Base-by-base conservation (phyloP, 257 asterid genomes). In the Nemophila menziesii region DNA sequence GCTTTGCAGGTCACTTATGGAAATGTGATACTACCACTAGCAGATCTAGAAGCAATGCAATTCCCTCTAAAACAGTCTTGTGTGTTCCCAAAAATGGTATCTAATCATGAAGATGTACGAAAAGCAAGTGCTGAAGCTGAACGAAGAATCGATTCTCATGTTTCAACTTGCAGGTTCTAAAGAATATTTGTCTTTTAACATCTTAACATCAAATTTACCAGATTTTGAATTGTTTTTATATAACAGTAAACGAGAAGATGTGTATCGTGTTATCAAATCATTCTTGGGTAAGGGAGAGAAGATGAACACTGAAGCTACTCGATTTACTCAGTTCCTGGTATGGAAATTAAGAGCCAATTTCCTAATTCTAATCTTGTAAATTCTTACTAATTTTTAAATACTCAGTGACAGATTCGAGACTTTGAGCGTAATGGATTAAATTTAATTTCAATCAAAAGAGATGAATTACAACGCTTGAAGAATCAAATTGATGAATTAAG, bases 401-500 rank as follows among this genome's bases (percentile, higher is more conserved):
- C 77, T 66, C 75, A 78, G 86, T 89, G 94, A 89, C 97, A 89
- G 98, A 80, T 89, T 74, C 72, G 64, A 69, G 96, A 89, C 55
- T 89, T 80, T 70, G 98, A 80, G 68, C 72, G 92, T 70, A 84
- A 78, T 50, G 98, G 98, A 34, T 61, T 81, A 60, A 72, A 79
- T 67, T 86, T 89, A 39, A 74, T 94, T 37, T 70, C 78, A 57
- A 70, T 87, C 39, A 84, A 89, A 79, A 84, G 82, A 69, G 87
- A 72, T 54, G 96, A 84, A 54, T 70, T 78, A 66, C 78, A 84
- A 65, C 92, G 93, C 46, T 54, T 84, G 70, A 76, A 58, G 69
- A 54, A 53, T 54, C 83, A 78, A 57, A 72, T 89, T 47, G 87
- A 89, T 55, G 98, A 89, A 55, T 78, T 80, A 49, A 80, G 92